Conservation (phyloP, 495 filamentous ascomycete species). For the Neurospora cerealis region DNA sequence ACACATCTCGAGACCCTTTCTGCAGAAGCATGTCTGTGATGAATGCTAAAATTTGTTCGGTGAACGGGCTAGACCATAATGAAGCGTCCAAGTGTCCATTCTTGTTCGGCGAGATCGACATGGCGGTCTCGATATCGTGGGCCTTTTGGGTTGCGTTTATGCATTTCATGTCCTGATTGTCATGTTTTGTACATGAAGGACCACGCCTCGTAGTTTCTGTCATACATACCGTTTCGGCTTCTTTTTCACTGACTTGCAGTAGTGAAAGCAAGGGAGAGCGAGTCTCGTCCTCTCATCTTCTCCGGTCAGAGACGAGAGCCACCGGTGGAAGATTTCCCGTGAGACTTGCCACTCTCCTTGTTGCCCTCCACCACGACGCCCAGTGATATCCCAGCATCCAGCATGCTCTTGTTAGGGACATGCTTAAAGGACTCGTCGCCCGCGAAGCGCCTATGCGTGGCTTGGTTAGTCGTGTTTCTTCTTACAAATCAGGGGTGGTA, state of each 20-base stretch:
- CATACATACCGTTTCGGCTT: neutral
- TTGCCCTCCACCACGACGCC: conserved; percentile 24
- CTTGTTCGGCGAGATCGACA: neutral
- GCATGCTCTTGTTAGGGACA: conserved; percentile 3
- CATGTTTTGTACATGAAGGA: neutral
- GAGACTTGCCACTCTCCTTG: neutral
- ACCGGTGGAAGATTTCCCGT: neutral
- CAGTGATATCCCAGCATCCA: conserved; percentile 23
- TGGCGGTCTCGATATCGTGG: neutral
- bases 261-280: neutral
- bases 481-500: conserved; percentile 10
- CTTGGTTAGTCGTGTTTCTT: neutral
- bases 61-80: neutral
- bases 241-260: neutral
- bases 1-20: neutral
- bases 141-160: neutral
- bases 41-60: neutral
- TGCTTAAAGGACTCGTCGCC: conserved; percentile 60
- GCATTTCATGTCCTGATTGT: neutral
- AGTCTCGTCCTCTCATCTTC: neutral
- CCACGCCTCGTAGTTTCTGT: neutral
- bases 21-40: neutral
- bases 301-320: neutral
- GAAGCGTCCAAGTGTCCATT: neutral
- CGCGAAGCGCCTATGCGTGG: conserved; percentile 52